Conservation (phyloP, 371 early-diverging fungal species). For the Synchytrium microbalum region DNA sequence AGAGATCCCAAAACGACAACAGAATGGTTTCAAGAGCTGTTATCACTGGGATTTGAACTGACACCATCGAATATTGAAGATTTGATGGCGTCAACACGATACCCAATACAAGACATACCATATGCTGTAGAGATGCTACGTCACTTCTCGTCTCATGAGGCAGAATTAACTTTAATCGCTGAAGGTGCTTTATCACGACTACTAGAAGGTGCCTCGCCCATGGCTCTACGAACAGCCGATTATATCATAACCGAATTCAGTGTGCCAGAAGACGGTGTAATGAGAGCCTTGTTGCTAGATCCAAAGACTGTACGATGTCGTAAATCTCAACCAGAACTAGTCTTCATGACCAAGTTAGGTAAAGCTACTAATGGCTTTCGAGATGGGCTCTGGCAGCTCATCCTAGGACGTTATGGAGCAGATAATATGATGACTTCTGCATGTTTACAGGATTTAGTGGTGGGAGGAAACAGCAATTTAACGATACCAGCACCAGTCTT, state of each 20-base stretch:
- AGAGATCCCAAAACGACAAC: background rate
- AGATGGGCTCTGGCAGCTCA: conserved; percentile 4
- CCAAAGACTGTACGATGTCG: background rate
- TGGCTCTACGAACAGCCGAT: background rate
- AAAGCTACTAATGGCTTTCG: background rate
- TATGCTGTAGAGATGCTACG: background rate
- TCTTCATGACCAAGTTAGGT: background rate
- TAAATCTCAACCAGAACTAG: background rate
- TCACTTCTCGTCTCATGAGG: background rate
- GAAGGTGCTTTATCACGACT: background rate
- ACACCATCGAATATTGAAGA: background rate
- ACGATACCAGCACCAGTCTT: background rate
- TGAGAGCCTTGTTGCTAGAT: conserved; percentile 5
- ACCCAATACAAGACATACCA: background rate
- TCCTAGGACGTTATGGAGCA: conserved; percentile 1
- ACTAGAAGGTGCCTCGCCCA: background rate
- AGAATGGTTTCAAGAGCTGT: conserved; percentile 1
- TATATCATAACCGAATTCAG: conserved; percentile 1
- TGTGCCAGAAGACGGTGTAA: background rate
- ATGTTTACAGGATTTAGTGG: background rate
- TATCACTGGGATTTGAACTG: conserved; percentile 1
- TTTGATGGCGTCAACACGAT: background rate
- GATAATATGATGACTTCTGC: background rate
- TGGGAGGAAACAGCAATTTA: background rate
- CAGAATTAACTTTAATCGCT: background rate